These are phyloP conservation scores for Cytospora chrysosperma DNA, from an alignment of 2,329 filamentous ascomycete genomes.

Conservation along the genomic window DNA sequence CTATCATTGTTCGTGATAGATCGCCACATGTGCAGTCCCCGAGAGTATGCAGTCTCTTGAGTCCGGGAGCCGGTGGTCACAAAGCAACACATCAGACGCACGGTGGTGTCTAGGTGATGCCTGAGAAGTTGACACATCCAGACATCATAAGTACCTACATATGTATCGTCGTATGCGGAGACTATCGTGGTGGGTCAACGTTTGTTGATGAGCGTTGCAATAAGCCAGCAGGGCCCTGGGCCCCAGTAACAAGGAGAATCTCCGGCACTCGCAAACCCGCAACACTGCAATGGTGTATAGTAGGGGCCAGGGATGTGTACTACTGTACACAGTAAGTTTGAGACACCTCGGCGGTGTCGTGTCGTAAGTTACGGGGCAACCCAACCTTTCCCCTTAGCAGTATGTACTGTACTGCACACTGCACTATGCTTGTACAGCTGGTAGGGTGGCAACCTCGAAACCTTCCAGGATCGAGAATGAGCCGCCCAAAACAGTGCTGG, in stretches of 20 bases:
- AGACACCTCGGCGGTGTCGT: slow-evolving; percentile 11
- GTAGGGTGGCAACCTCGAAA: slow-evolving; percentile 15
- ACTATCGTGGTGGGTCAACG: slow-evolving; percentile 1
- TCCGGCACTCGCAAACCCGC: slow-evolving; percentile 15
- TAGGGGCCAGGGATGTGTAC: slow-evolving; percentile 3
- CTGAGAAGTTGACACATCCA: slow-evolving; percentile 4
- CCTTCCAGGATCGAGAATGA: slow-evolving; percentile 5
- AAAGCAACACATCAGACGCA: slow-evolving; percentile 9
- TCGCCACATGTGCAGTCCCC: neutral
- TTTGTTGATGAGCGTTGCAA: slow-evolving; percentile 9
- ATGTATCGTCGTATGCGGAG: slow-evolving; percentile 11
- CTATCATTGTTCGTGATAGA: neutral
- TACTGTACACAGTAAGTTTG: slow-evolving; percentile 16
- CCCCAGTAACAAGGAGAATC: slow-evolving; percentile 14
- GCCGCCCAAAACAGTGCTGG: slow-evolving; percentile 8
- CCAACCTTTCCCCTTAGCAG: slow-evolving; percentile 8
- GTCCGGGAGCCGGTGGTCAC: slow-evolving; percentile 7
- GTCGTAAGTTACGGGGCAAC: slow-evolving; percentile 23
- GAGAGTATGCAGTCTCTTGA: neutral
- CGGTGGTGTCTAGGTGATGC: slow-evolving; percentile 14
- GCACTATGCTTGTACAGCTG: neutral
- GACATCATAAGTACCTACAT: neutral
- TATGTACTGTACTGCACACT: no score
- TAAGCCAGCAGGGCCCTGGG: slow-evolving; percentile 8
- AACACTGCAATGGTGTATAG: slow-evolving; percentile 4